These are phyloP conservation scores for Plasmodium coatneyi DNA, from an alignment of 169 alveolate genomes.

Conservation along the genomic window DNA sequence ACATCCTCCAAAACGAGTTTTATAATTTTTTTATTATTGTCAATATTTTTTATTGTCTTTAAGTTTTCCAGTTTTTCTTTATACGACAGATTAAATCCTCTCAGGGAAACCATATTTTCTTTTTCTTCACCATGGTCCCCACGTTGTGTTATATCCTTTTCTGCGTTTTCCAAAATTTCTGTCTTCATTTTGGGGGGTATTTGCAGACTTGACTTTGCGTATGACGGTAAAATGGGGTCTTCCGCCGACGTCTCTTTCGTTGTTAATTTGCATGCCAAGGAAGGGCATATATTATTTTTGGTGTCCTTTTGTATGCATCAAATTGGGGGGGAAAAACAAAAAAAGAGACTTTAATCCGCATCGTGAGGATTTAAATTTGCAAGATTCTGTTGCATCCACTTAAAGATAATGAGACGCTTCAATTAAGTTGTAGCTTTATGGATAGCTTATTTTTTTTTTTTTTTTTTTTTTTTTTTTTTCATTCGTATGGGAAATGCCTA, in stretches of 20 bases:
- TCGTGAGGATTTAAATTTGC: background rate
- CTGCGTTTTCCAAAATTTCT: background rate
- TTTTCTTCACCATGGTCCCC: conserved; percentile 5
- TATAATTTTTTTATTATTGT: conserved; percentile 60
- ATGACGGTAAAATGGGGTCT: background rate
- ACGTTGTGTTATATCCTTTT: background rate
- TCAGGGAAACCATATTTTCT: conserved; percentile 55
- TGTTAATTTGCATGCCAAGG: background rate
- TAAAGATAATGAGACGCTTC: background rate
- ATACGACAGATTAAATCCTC: conserved; percentile 55
- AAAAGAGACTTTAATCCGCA: background rate
- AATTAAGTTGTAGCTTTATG: background rate
- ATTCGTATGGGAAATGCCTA: background rate
- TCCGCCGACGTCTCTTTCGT: background rate
- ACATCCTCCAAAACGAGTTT: conserved; percentile 61
- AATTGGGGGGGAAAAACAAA: background rate
- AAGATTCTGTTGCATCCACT: background rate
- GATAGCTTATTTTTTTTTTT: background rate
- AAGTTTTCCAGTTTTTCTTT: conserved; percentile 47
- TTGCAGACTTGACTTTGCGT: background rate
- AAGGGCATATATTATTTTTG: background rate
- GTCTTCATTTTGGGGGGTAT: background rate
- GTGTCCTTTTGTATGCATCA: background rate
- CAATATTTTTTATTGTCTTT: conserved; percentile 59
- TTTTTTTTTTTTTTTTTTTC: background rate